Evolutionary conservation across 2,329 filamentous ascomycete genomes (phyloP), one percentile per base, ranked within the genome.

Genomic region (Trichothecium sympodiale): DNA sequence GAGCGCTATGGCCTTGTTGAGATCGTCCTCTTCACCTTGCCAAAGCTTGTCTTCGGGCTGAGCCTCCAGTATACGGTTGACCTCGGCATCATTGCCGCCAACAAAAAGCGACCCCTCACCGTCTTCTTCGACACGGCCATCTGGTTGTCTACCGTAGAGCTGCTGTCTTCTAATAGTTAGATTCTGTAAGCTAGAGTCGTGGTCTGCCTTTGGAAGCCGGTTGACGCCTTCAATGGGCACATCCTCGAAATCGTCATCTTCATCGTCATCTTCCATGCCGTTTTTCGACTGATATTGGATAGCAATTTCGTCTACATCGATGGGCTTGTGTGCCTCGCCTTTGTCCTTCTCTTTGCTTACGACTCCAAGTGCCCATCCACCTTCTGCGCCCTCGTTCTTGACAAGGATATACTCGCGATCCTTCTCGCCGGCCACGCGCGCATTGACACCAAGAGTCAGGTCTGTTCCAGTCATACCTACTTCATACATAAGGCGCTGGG

Each of bases 341-440:
- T 80, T 71, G 34, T 91, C 76, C 44, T 83, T 93, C 40, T 85
- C 81, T 41, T 79, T 85, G 42, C 81, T 87, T 16, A 98, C 88
- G 17, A 98, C 91, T 35, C 91, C 91, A 5, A 98, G 63, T 0
- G 89, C 89, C 87, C 88, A 98, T 5, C 91, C 91, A 31, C 91
- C 91, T 54, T 96, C 89, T 1, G 86, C 87, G 0, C 87, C 85
- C 31, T 93, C 86, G 48, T 96, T 96, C 60, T 91, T 94, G 28
- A 98, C 88, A 4, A 98, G 65, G 10, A 98, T 88, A 50, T 98
- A 98, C 56, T 98, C 91, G 49, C 85, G 80, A 12, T 86, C 84
- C 50, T 80, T 86, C 52, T 98, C 91, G 34, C 91, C 77, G 12
- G 83, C 81, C 44, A 94, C 74, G 35, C 86, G 71, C 34, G 67